Evolutionary conservation across 768 basidiomycete genomes (phyloP).

Genomic region (Daedaleopsis nitida): DNA sequence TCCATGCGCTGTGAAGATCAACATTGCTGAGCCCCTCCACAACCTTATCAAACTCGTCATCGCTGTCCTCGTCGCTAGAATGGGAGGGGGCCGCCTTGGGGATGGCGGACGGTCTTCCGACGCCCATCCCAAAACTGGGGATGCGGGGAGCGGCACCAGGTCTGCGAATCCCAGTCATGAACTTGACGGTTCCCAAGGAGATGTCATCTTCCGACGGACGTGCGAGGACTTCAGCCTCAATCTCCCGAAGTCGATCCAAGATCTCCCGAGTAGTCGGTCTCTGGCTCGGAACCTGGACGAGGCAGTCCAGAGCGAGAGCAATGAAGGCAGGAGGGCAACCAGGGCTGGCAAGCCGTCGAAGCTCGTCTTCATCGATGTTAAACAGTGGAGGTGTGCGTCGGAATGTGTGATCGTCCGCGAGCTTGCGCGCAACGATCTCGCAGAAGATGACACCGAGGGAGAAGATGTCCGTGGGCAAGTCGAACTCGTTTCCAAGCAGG

Average conservation of each 20-base stretch:
- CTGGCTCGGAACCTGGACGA: slow-evolving; percentile 57
- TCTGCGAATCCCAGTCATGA: slow-evolving; percentile 68
- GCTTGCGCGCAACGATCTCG: slow-evolving; percentile 80
- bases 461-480: slow-evolving; percentile 92
- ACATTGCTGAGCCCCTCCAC: slow-evolving; percentile 55
- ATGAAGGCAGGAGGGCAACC: slow-evolving; percentile 83
- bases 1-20: slow-evolving; percentile 51
- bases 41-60: slow-evolving; percentile 68
- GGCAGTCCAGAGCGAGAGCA: slow-evolving; percentile 77
- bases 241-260: slow-evolving; percentile 72
- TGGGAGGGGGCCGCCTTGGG: slow-evolving; percentile 34
- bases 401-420: slow-evolving; percentile 83
- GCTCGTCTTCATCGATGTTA: slow-evolving; percentile 74
- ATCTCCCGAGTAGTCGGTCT: slow-evolving; percentile 81
- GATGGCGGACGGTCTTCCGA: slow-evolving; percentile 46
- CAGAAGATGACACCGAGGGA: slow-evolving; percentile 92
- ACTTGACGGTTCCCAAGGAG: slow-evolving; percentile 84
- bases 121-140: slow-evolving; percentile 80
- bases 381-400: slow-evolving; percentile 81
- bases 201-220: slow-evolving; percentile 67
- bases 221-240: slow-evolving; percentile 82
- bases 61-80: slow-evolving; percentile 57
- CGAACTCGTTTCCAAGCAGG: slow-evolving; percentile 86
- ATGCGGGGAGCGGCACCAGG: slow-evolving; percentile 68
- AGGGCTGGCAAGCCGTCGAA: slow-evolving; percentile 62